Evolutionary conservation across 1,139 yeast genomes (phyloP), one percentile per base, ranked within the genome.

Genomic region (Casaregolazyma lundiana): DNA sequence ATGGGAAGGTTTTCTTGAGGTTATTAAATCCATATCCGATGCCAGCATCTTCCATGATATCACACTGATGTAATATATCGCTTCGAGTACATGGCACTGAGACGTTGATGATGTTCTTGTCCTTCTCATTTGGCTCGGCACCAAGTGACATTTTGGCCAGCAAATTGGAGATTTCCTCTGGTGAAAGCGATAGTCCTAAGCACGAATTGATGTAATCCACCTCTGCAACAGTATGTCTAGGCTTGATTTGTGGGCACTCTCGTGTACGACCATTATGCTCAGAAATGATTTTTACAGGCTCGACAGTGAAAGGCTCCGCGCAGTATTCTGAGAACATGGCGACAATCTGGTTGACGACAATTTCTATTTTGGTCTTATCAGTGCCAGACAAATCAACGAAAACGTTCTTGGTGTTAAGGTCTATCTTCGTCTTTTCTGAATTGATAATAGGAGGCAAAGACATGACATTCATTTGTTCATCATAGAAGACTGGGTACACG

Each of bases 41-140:
- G 45, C 97, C 98, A 41, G 90, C 96, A 67, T 94, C 99, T 69
- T 94, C 99, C 96, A 94, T 86, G 57, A 94, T 84, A 69, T 94
- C 99, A 75, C 98, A 92, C 67, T 89, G 96, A 68, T 94, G 99
- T 62, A 94, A 77, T 53, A 94, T 79, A 68, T 94, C 99, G 7
- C 97, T 82, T 72, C 99, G 83, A 40, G 98, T 92, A 59, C 88
- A 82, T 56, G 99, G 98, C 51, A 92, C 78, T 40, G 71, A 65
- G 47, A 92, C 95, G 48, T 84, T 81, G 48, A 90, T 63, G 36
- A 77, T 56, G 54, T 80, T 76, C 17, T 71, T 59, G 54, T 80
- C 76, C 3, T 65, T 60, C 4, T 68, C 51, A 3, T 83, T 71
- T 26, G 80, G 80, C 24, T 66, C 62, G 21, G 95, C 95, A 48